Evolutionary conservation across 106 monocot genomes (phyloP), one percentile per base, ranked within the genome.

Genomic region (Iris macrosiphon): DNA sequence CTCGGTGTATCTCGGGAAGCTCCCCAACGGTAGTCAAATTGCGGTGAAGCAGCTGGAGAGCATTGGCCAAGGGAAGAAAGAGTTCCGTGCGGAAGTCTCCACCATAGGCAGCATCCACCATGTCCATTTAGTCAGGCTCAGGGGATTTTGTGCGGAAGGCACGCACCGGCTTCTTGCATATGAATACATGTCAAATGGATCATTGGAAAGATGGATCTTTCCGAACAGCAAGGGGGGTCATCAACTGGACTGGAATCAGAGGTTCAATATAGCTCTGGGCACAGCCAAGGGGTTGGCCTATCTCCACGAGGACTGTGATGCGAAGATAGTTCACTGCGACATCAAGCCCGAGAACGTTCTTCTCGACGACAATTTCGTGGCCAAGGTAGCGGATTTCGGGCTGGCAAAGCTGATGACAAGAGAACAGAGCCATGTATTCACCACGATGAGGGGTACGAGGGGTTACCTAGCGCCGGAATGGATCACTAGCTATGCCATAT

Each of bases 21-120:
- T 88, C 20, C 59, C 57, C 0, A 78, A 93, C 27, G 84, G 81
- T 1, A 65, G 63, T 33, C 52, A 48, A 1, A 42, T 88, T 9
- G 80, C 85, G 22, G 76, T 80, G 15, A 85, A 80, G 66, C 65
- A 73, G 33, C 8, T 80, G 22, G 85, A 80, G 35, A 59, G 72
- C 15, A 79, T 85, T 12, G 85, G 85, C 0, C 85, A 85, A 56
- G 80, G 79, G 3, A 76, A 76, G 64, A 80, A 77, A 22, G 79
- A 85, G 40, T 85, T 85, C 55, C 60, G 76, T 0, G 57, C 80
- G 1, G 85, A 85, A 62, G 85, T 85, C 2, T 39, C 55, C 27
- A 80, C 80, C 2, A 85, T 85, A 20, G 85, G 85, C 7, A 73
- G 69, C 40, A 80, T 85, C 46, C 93, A 84, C 49, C 93, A 88